Percentiles rank a stretch among this genome's conserved stretches.
Conservation (phyloP, 257 asterid species). For the Ligustrum vulgare region DNA sequence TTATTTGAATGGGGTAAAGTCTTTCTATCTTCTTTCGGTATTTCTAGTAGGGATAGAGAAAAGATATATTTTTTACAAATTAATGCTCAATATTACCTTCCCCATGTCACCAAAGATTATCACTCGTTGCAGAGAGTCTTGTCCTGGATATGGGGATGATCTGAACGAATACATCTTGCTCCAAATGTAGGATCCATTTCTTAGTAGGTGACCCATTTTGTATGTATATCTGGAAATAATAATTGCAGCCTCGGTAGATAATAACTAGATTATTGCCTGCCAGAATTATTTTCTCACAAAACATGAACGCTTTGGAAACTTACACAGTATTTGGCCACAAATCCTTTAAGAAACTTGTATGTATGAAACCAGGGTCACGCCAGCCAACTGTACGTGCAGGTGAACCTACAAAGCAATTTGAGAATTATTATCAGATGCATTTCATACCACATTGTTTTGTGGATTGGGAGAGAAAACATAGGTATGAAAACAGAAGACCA, state of each 20-base stretch:
- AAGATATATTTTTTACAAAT: neutral
- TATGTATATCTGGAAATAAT: conserved; percentile 63
- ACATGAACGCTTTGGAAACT: conserved; percentile 17
- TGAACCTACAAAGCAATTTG: conserved; percentile 46
- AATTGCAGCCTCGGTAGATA: conserved; percentile 12
- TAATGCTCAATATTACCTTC: conserved; percentile 50
- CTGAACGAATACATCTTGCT: conserved; percentile 66
- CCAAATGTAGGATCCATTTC: conserved; percentile 65
- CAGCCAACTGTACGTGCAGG: conserved; percentile 98
- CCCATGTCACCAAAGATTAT: conserved; percentile 95
- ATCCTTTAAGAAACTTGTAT: conserved; percentile 82
- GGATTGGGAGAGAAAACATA: neutral
- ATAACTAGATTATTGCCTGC: neutral
- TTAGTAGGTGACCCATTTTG: conserved; percentile 63
- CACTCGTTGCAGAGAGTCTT: conserved; percentile 78
- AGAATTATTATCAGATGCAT: conserved; percentile 24
- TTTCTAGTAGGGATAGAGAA: neutral
- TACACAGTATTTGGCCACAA: conserved; percentile 84
- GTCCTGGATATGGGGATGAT: conserved; percentile 89
- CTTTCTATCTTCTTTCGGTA: neutral
- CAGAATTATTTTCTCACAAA: neutral
- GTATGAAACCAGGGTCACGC: conserved; percentile 97
- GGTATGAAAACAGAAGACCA: neutral
- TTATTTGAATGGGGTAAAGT: neutral
- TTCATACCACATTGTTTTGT: conserved; percentile 14